Percentiles rank a stretch among this genome's conserved stretches.
Evolutionary conservation across 2,329 filamentous ascomycete genomes (phyloP).

Genomic region (Penicillium sp.): DNA sequence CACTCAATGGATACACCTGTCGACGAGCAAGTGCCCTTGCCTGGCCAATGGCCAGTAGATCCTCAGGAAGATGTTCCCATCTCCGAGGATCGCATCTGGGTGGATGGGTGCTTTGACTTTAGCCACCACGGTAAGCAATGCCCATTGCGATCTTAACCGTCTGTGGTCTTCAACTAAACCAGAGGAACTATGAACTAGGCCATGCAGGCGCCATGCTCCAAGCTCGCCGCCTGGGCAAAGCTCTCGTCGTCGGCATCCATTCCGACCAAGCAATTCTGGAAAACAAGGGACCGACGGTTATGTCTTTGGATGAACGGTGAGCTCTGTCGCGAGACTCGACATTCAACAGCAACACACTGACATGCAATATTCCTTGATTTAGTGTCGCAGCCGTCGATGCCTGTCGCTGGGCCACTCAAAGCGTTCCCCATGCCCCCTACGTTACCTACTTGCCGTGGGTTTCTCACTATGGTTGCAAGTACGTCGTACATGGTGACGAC

Average conservation of each 20-base stretch:
- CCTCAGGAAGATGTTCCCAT: constrained; percentile 62
- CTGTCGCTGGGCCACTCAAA: constrained; percentile 89
- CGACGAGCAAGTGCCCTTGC: constrained; percentile 49
- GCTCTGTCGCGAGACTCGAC: constrained; percentile 10
- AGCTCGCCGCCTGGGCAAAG: constrained; percentile 83
- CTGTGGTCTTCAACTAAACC: not conserved
- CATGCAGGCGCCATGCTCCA: constrained; percentile 97
- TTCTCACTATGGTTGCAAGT: constrained; percentile 90
- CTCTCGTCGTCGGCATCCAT: constrained; percentile 90
- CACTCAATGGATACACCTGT: constrained; percentile 17
- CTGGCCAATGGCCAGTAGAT: constrained; percentile 65
- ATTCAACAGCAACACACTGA: constrained; percentile 6
- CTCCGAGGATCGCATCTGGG: constrained; percentile 80
- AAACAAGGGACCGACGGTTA: constrained; percentile 97
- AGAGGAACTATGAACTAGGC: constrained; percentile 52
- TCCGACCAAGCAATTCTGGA: constrained; percentile 93
- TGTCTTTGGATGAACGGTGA: constrained; percentile 85
- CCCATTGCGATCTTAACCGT: not conserved
- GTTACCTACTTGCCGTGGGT: constrained; percentile 95
- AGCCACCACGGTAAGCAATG: constrained; percentile 79
- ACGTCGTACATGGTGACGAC: constrained; percentile 95
- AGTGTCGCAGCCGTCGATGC: constrained; percentile 88
- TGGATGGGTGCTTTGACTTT: constrained; percentile 99
- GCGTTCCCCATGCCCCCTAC: constrained; percentile 84
- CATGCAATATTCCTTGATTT: constrained; percentile 5